Evolutionary conservation across 768 basidiomycete genomes (phyloP).

Genomic region (Boletales sp.): DNA sequence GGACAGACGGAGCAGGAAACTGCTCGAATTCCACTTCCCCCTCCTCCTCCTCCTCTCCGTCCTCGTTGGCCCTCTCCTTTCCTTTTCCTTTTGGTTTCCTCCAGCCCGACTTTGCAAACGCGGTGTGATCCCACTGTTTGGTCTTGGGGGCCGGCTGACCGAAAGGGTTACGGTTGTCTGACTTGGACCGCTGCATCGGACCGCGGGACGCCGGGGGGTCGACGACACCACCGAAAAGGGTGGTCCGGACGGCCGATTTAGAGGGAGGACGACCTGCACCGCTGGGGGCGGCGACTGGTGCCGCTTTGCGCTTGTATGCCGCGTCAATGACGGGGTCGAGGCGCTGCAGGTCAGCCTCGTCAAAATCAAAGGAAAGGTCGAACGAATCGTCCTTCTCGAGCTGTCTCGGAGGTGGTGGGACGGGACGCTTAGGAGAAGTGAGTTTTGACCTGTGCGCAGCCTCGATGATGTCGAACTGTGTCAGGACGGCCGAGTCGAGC

Average conservation of each 20-base stretch:
- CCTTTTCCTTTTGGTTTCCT: slow-evolving; percentile 51
- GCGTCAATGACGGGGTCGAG: slow-evolving; percentile 53
- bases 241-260: slow-evolving; percentile 53
- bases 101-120: slow-evolving; percentile 77
- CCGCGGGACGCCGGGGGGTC: slow-evolving; percentile 34
- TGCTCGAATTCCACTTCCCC: slow-evolving; percentile 74
- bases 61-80: slow-evolving; percentile 54
- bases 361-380: slow-evolving; percentile 55
- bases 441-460: slow-evolving; percentile 42
- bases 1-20: slow-evolving; percentile 75
- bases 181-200: slow-evolving; percentile 41
- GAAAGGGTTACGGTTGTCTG: slow-evolving; percentile 39
- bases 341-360: slow-evolving; percentile 50
- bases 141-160: slow-evolving; percentile 59
- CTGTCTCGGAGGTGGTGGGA: slow-evolving; percentile 11
- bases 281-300: slow-evolving; percentile 40
- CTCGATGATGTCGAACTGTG: slow-evolving; percentile 69
- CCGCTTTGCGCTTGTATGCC: slow-evolving; percentile 38
- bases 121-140: slow-evolving; percentile 91
- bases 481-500: slow-evolving; percentile 54
- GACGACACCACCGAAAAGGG: slow-evolving; percentile 60
- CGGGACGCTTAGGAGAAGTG: slow-evolving; percentile 6
- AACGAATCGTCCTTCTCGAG: slow-evolving; percentile 42
- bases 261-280: slow-evolving; percentile 24
- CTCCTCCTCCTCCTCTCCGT: slow-evolving; percentile 53